Evolutionary conservation across 257 asterid species (phyloP).

Genomic region (Fraxinus anomala): DNA sequence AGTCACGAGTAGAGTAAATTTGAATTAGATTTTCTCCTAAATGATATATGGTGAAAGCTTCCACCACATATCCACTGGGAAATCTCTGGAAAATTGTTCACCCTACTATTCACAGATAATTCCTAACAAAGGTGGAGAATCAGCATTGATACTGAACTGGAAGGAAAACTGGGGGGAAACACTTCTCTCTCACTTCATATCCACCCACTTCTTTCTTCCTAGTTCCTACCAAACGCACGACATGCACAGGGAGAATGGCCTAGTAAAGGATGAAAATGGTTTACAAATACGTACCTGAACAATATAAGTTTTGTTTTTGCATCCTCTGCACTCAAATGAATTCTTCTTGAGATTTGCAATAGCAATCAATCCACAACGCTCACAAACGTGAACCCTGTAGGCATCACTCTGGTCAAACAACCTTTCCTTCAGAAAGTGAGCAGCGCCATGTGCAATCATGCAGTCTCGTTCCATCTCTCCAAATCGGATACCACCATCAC

Average conservation of each 20-base stretch:
- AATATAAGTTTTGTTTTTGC: slow-evolving; percentile 90
- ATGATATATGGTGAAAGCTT: not conserved
- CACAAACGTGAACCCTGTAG: slow-evolving; percentile 88
- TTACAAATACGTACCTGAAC: slow-evolving; percentile 64
- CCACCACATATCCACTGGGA: not conserved
- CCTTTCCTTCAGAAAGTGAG: slow-evolving; percentile 88
- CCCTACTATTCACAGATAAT: not conserved
- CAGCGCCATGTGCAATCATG: slow-evolving; percentile 98
- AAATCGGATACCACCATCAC: slow-evolving; percentile 96
- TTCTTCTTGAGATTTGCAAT: slow-evolving; percentile 90
- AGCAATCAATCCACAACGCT: slow-evolving; percentile 87
- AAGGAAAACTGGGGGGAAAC: not conserved
- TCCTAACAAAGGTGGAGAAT: not conserved
- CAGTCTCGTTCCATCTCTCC: slow-evolving; percentile 99
- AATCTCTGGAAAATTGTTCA: not conserved
- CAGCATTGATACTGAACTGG: not conserved
- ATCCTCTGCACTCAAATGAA: slow-evolving; percentile 93
- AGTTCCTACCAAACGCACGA: not conserved
- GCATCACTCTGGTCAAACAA: slow-evolving; percentile 98
- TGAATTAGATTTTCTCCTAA: not conserved
- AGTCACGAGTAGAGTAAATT: not conserved
- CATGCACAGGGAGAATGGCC: too few species aligned
- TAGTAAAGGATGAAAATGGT: not conserved
- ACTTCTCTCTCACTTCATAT: not conserved
- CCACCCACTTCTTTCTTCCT: too few species aligned